These are phyloP conservation scores for Cercis canadensis DNA, from an alignment of 306 rosid species.

Conservation along the genomic window DNA sequence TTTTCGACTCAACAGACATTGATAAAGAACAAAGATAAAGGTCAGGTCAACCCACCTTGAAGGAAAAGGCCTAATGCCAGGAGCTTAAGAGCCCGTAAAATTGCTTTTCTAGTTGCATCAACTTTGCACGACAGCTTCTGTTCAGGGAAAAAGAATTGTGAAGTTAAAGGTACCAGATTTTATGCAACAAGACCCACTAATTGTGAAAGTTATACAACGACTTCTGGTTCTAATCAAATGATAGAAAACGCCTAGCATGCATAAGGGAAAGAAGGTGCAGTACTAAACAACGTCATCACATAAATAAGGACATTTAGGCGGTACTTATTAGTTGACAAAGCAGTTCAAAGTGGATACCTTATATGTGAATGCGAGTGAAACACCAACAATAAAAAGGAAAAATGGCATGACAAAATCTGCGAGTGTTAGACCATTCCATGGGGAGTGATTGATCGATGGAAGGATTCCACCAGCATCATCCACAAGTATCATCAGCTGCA, in stretches of 20 bases:
- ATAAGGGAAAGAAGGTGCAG: neutral
- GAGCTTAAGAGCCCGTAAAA: slow-evolving; percentile 75
- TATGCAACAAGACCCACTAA: neutral
- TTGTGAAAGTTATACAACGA: slow-evolving; percentile 4
- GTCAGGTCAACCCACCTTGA: slow-evolving; percentile 65
- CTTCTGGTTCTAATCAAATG: neutral
- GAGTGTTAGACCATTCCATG: slow-evolving; percentile 93
- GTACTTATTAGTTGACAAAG: neutral
- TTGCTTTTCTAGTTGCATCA: slow-evolving; percentile 71
- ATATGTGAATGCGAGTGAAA: slow-evolving; percentile 87
- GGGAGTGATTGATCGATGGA: slow-evolving; percentile 93
- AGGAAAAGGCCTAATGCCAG: slow-evolving; percentile 82
- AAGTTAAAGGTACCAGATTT: slow-evolving; percentile 11
- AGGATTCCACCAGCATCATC: slow-evolving; percentile 86
- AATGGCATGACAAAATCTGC: slow-evolving; percentile 98
- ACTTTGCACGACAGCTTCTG: slow-evolving; percentile 72
- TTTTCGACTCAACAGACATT: neutral
- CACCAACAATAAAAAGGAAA: slow-evolving; percentile 92
- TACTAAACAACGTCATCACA: neutral
- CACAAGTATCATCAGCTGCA: slow-evolving; percentile 96
- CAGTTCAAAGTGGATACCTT: slow-evolving; percentile 62
- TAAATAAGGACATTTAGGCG: neutral
- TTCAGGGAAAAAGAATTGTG: slow-evolving; percentile 27
- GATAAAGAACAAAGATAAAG: slow-evolving; percentile 1
- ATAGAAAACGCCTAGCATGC: neutral